Evolutionary conservation across 176 grass and related monocot genomes (phyloP).

Genomic region (Calamus simplicifolius): DNA sequence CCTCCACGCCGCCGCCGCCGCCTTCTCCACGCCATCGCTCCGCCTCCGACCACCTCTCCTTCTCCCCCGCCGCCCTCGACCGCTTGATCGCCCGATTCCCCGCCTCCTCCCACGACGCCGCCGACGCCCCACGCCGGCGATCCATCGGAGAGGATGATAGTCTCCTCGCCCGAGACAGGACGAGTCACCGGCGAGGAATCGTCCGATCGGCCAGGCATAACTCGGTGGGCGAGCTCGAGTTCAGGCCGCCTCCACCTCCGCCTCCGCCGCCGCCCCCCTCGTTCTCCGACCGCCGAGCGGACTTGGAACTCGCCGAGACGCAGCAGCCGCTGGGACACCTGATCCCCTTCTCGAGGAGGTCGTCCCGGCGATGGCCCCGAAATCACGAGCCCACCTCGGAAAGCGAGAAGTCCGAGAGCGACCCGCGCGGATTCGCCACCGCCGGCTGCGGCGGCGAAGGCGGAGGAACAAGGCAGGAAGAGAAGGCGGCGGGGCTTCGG

Average conservation of each 20-base stretch:
- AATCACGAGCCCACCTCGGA: background rate
- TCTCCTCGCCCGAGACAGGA: background rate
- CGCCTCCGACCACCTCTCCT: constrained; percentile 2
- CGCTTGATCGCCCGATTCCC: constrained; percentile 6
- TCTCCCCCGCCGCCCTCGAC: background rate
- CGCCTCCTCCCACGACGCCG: background rate
- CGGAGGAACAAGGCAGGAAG: background rate
- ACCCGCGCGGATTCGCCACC: background rate
- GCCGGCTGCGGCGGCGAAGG: background rate
- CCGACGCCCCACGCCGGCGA: background rate
- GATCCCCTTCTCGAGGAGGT: constrained; percentile 15
- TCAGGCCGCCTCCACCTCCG: too few relatives aligned
- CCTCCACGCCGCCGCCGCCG: background rate
- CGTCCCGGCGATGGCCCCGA: background rate
- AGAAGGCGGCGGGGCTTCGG: background rate
- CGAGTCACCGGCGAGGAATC: background rate
- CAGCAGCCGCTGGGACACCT: constrained; percentile 5
- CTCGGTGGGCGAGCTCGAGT: constrained; percentile 7
- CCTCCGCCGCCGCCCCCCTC: too few relatives aligned
- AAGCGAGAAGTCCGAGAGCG: constrained; percentile 1
- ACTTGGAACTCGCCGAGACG: too few relatives aligned
- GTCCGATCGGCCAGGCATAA: background rate
- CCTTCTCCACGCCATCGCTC: background rate
- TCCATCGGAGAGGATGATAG: background rate
- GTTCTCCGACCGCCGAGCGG: too few relatives aligned